Percentiles rank a stretch among this genome's conserved stretches.
Evolutionary conservation across 202 grass and related monocot genomes (phyloP).

Genomic region (Carex arenaria): DNA sequence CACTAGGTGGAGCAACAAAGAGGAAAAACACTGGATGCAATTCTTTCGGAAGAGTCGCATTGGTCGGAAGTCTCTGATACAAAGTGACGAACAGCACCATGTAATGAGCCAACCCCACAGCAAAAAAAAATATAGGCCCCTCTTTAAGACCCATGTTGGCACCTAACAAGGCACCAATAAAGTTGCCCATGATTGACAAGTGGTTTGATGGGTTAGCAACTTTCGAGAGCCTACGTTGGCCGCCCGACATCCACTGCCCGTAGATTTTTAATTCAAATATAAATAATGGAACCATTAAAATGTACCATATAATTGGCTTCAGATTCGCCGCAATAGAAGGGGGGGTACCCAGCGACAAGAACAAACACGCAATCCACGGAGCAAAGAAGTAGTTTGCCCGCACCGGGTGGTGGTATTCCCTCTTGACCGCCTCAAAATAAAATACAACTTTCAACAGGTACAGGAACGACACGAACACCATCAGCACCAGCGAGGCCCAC

Average conservation of each 20-base stretch:
- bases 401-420: conserved; percentile 82
- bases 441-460: conserved; percentile 77
- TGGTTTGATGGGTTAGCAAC: conserved; percentile 90
- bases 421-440: conserved; percentile 77
- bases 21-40: no score
- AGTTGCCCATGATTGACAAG: conserved; percentile 84
- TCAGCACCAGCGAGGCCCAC: conserved; percentile 48
- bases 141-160: conserved; percentile 78
- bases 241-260: conserved; percentile 90
- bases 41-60: no score
- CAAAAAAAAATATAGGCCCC: no score
- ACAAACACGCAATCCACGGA: conserved; percentile 79
- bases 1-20: no score
- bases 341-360: conserved; percentile 53
- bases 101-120: no score
- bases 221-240: conserved; percentile 63
- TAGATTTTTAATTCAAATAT: conserved; percentile 87
- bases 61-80: no score
- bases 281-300: conserved; percentile 79
- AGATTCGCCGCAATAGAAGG: conserved; percentile 6
- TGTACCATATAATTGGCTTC: conserved; percentile 22
- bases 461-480: conserved; percentile 43
- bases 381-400: conserved; percentile 93
- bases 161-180: conserved; percentile 76
- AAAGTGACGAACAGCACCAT: no score